These are phyloP conservation scores for Talaromyces atroroseus DNA, from an alignment of 2,329 filamentous ascomycete species.

Conservation along the genomic window DNA sequence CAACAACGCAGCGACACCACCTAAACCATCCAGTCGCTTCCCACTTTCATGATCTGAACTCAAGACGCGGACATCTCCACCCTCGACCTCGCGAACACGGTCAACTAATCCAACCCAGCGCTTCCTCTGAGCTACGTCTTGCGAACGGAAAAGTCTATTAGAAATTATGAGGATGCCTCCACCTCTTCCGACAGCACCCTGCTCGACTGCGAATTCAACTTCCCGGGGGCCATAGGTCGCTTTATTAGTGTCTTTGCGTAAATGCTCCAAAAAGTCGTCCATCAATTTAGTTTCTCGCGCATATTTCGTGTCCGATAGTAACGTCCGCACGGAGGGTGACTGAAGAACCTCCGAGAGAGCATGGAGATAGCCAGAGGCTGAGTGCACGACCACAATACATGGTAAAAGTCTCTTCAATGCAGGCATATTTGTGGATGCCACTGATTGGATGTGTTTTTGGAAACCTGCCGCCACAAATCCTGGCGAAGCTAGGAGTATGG, in stretches of 20 bases:
- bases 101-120: constrained; percentile 83
- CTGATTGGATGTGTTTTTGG: constrained; percentile 62
- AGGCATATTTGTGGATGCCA: constrained; percentile 56
- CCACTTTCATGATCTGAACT: constrained; percentile 95
- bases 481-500: constrained; percentile 78
- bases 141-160: constrained; percentile 78
- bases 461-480: constrained; percentile 83
- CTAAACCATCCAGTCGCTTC: constrained; percentile 72
- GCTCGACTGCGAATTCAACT: constrained; percentile 74
- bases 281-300: constrained; percentile 76
- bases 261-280: constrained; percentile 72
- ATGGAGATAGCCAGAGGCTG: constrained; percentile 79
- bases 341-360: constrained; percentile 81
- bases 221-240: constrained; percentile 87
- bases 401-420: constrained; percentile 63
- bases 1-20: constrained; percentile 81
- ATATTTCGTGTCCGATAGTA: constrained; percentile 82
- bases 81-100: constrained; percentile 70
- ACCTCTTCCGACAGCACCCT: constrained; percentile 81
- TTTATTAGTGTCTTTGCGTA: constrained; percentile 78
- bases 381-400: constrained; percentile 65
- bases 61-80: constrained; percentile 81
- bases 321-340: constrained; percentile 68
- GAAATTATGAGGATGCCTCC: constrained; percentile 82
- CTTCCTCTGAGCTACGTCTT: constrained; percentile 69